Evolutionary conservation across 495 filamentous ascomycete species (phyloP).

Genomic region (Podospora anserina): DNA sequence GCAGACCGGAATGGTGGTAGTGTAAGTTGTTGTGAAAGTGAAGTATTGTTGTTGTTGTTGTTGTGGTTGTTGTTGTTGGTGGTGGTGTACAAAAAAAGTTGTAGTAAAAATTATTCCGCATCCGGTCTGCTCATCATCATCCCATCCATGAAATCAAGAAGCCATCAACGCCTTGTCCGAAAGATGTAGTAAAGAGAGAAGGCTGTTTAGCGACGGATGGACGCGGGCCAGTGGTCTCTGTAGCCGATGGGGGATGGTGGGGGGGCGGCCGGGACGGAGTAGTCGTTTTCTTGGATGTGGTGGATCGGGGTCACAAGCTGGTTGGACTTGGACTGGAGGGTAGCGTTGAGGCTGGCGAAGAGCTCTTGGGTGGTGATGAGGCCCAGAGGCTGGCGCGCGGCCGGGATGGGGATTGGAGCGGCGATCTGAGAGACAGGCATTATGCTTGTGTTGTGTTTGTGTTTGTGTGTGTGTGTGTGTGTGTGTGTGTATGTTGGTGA

Average conservation of each 20-base stretch:
- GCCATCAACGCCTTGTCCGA: background rate
- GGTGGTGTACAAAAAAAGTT: background rate
- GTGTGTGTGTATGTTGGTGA: background rate
- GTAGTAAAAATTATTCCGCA: background rate
- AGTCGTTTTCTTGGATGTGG: constrained; percentile 48
- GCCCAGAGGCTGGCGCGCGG: constrained; percentile 36
- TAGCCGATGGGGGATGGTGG: constrained; percentile 51
- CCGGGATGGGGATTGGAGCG: constrained; percentile 44
- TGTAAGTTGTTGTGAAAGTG: background rate
- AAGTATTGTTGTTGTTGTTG: background rate
- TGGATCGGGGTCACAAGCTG: constrained; percentile 40
- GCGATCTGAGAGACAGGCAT: constrained; percentile 40
- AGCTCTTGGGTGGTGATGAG: constrained; percentile 44
- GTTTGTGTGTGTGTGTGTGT: constrained; percentile 3
- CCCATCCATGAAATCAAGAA: background rate
- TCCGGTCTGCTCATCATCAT: background rate
- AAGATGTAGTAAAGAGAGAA: background rate
- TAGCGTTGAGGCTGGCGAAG: constrained; percentile 47
- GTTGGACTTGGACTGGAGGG: constrained; percentile 38
- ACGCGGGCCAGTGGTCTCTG: constrained; percentile 44
- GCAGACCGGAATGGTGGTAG: background rate
- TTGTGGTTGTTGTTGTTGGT: background rate
- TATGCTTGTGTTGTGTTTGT: constrained; percentile 23
- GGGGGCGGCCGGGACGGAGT: constrained; percentile 49
- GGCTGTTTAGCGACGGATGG: constrained; percentile 27